Conservation (phyloP, 2,329 filamentous ascomycete species). For the Fusarium sp. region DNA sequence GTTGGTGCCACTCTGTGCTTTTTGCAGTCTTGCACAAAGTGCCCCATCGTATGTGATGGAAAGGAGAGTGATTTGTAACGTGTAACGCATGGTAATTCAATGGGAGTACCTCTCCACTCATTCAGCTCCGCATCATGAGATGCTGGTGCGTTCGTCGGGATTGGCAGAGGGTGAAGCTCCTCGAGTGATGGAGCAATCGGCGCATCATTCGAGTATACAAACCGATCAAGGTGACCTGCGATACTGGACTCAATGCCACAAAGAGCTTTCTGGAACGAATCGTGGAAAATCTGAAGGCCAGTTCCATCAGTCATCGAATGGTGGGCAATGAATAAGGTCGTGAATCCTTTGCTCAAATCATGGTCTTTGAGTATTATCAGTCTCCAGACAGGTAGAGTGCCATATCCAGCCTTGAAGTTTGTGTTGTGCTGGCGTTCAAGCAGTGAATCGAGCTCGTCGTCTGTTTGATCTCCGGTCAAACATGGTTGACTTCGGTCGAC, state of each 20-base stretch:
- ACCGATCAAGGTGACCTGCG: accelerated
- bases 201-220: neutral
- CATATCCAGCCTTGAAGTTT: neutral
- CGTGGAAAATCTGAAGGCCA: neutral
- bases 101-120: neutral
- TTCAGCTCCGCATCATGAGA: neutral
- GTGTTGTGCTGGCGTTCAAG: conserved; percentile 3
- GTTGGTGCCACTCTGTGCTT: neutral
- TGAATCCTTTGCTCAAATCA: neutral
- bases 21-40: neutral
- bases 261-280: neutral
- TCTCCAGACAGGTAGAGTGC: neutral
- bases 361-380: neutral
- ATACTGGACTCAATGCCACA: neutral
- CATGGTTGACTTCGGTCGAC: neutral
- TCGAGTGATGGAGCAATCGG: neutral
- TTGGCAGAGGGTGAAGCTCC: neutral
- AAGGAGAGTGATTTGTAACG: neutral
- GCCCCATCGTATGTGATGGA: neutral
- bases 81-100: neutral
- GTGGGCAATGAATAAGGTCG: neutral
- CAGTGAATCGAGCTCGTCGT: neutral
- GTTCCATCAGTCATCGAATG: neutral
- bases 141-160: neutral
- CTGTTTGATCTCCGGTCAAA: neutral